Evolutionary conservation across 2,329 filamentous ascomycete species (phyloP), one percentile per base, ranked within the genome.

Genomic region (Cyphellophora europaea): DNA sequence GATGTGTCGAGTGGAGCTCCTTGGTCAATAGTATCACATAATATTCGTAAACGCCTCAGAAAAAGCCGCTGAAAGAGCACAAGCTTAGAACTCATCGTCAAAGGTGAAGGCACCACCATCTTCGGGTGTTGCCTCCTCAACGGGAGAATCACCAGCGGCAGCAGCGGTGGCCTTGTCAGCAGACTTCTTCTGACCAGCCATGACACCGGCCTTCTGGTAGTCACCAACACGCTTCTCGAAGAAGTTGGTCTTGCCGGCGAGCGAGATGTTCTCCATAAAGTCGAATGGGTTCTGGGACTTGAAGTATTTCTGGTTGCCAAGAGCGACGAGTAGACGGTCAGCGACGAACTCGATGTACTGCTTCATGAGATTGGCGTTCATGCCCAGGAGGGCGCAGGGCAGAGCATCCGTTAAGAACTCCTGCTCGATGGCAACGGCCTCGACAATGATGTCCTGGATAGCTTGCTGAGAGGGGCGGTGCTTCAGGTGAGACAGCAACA

Each of bases 301-400:
- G 77, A 93, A 98, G 53, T 83, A 72, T 74, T 95, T 96, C 53
- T 83, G 75, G 65, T 95, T 95, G 55, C 91, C 91, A 30, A 98
- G 82, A 19, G 91, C 80, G 40, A 96, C 71, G 21, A 98, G 77
- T 21, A 98, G 81, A 52, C 91, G 84, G 62, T 98, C 91, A 46
- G 91, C 91, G 32, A 98, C 91, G 53, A 98, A 98, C 76, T 98
- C 91, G 50, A 98, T 98, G 73, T 98, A 98, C 68, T 96, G 89
- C 74, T 93, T 93, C 91, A 98, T 98, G 51, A 98, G 75, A 49
- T 72, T 82, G 36, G 88, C 65, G 72, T 98, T 98, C 91, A 98
- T 98, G 67, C 91, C 91, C 19, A 98, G 83, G 33, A 98, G 79
- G 29, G 77, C 87, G 52, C 82, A 87, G 11, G 91, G 91, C 34